Conservation (phyloP, 2,329 filamentous ascomycete species). For the Byssothecium circinans region DNA sequence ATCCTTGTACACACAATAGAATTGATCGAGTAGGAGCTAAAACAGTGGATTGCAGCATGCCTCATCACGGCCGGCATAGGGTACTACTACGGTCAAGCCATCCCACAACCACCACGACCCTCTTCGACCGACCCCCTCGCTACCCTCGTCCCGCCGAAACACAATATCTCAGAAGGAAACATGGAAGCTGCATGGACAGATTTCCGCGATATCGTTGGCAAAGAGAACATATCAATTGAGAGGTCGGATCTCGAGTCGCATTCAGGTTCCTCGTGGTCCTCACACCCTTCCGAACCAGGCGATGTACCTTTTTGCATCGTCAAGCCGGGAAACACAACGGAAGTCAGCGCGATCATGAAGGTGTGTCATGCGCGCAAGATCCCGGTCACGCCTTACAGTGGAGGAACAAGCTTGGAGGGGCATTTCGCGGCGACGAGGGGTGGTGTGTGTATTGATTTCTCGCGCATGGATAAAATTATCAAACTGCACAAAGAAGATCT, state of each 20-base stretch:
- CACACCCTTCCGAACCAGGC: constrained; percentile 47
- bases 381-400: constrained; percentile 83
- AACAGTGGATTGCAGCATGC: constrained; percentile 47
- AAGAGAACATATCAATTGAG: constrained; percentile 64
- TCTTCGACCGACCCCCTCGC: constrained; percentile 62
- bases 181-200: constrained; percentile 67
- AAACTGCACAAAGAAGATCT: constrained; percentile 70
- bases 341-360: constrained; percentile 87
- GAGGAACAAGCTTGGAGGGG: constrained; percentile 86
- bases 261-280: constrained; percentile 65
- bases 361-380: constrained; percentile 79
- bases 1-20: not conserved
- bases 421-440: constrained; percentile 82
- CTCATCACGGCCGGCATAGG: constrained; percentile 54
- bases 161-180: constrained; percentile 59
- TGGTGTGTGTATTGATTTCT: constrained; percentile 84
- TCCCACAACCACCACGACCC: constrained; percentile 49
- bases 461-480: constrained; percentile 80
- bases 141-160: constrained; percentile 51
- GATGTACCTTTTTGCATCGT: constrained; percentile 65
- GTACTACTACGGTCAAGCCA: constrained; percentile 58
- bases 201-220: constrained; percentile 62
- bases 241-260: constrained; percentile 58
- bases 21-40: not conserved
- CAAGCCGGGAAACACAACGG: constrained; percentile 74